Percentiles rank a stretch among this genome's conserved stretches.
Conservation (phyloP, 306 rosid genomes). For the Lablab purpureus region DNA sequence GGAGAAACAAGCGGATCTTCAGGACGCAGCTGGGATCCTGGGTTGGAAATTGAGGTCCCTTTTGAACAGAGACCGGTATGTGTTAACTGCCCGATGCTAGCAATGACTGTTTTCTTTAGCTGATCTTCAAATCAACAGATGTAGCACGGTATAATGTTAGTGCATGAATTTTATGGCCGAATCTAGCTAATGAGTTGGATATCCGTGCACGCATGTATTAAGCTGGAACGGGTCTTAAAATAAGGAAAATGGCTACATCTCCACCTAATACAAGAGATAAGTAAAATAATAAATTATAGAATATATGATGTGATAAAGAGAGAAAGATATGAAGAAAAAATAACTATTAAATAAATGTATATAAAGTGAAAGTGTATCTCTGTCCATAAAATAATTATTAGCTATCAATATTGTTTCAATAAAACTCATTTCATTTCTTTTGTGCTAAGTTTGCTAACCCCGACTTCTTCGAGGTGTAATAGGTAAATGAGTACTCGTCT, state of each 20-base stretch:
- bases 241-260: too few species aligned
- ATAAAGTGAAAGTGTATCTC: too few species aligned
- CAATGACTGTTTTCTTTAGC: constrained; percentile 24
- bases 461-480: constrained; percentile 31
- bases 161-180: constrained; percentile 23
- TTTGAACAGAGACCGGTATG: constrained; percentile 95
- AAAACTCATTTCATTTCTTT: neutral
- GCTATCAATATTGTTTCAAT: constrained; percentile 29
- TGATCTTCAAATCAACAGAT: constrained; percentile 30
- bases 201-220: neutral
- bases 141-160: constrained; percentile 25
- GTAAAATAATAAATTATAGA: too few species aligned
- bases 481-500: constrained; percentile 98
- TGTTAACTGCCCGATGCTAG: neutral
- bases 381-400: too few species aligned
- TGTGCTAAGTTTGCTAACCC: constrained; percentile 23
- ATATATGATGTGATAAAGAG: too few species aligned
- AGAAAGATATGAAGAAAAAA: too few species aligned
- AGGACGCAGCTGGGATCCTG: constrained; percentile 89
- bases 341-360: too few species aligned
- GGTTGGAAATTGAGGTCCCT: constrained; percentile 89
- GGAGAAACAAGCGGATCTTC: constrained; percentile 79
- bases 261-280: too few species aligned
- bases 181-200: constrained; percentile 11
- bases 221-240: constrained; percentile 14